Evolutionary conservation across 176 grass and related monocot genomes (phyloP).

Genomic region (Rhynchospora pubera): DNA sequence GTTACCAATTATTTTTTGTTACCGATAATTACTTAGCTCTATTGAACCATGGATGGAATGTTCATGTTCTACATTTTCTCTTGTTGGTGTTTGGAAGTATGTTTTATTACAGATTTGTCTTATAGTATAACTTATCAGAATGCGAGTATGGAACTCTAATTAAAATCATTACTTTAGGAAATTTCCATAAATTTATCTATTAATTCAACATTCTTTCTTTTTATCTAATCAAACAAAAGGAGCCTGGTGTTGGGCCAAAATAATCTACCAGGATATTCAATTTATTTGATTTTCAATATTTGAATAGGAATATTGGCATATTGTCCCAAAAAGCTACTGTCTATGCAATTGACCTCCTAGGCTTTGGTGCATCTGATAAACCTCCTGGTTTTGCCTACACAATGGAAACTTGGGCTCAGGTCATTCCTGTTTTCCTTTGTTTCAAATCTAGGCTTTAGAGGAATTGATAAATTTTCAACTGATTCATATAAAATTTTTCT

Average conservation of each 20-base stretch:
- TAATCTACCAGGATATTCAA: neutral
- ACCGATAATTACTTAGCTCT: neutral
- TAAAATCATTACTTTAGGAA: neutral
- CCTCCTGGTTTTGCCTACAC: slow-evolving; percentile 72
- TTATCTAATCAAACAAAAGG: neutral
- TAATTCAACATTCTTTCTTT: neutral
- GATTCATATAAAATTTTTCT: neutral
- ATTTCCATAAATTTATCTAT: neutral
- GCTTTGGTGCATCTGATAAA: slow-evolving; percentile 90
- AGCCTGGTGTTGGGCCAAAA: neutral
- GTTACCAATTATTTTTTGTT: neutral
- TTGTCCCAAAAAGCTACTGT: slow-evolving; percentile 66
- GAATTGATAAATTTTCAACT: neutral
- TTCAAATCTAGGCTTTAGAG: neutral
- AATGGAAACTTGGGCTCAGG: slow-evolving; percentile 90
- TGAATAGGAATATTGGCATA: slow-evolving; percentile 52
- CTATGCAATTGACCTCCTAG: slow-evolving; percentile 81
- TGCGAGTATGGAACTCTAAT: neutral
- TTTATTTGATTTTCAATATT: neutral
- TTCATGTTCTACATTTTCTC: neutral
- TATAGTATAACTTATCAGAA: neutral
- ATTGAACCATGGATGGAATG: neutral
- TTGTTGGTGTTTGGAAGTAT: neutral
- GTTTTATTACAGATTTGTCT: neutral
- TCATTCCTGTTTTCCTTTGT: slow-evolving; percentile 1